Base-by-base conservation (phyloP, 2,329 filamentous ascomycete species). In the Thielaviopsis euricoi region DNA sequence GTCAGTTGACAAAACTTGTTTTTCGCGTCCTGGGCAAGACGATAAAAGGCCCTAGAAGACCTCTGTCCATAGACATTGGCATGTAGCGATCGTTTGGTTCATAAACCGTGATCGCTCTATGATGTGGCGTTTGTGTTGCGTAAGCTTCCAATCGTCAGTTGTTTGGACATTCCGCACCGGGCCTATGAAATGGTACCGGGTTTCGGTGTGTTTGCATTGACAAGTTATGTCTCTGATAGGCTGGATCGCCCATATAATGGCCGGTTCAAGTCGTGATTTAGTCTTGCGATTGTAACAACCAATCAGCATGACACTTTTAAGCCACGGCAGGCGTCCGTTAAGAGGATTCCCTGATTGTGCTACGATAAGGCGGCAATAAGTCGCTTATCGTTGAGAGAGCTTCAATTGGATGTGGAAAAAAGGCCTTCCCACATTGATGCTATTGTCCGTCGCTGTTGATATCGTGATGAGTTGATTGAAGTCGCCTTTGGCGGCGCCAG, bases 21-120 rank as follows among this genome's bases (percentile, higher is more conserved):
- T 43, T 40, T 43, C 25, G 64, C 60, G 67, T 70, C 67, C 67
- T 68, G 62, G 65, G 67, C 64, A 69, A 37, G 69, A 70, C 66
- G 54, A 61, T 62, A 67, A 69, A 71, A 67, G 64, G 66, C 68
- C 65, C 56, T 43, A 13, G 2, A n/a, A 12, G 60, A 53, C 51
- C 26, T 23, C 12, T 43, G 22, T 37, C 26, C 48, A 48, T 33
- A 52, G 50, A 21, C 29, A 52, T 15, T 26, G 21, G 26, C 12
- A 19, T 29, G 40, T 25, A 19, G 13, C 40, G 43, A 19, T 37
- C 26, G 23, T 37, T 17, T 25, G 12, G 43, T 48, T 48, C n/a
- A 21, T 48, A 37, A 19, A 37, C 43, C 49, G 54, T 50, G 26
- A 21, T 17, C 37, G 23, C 37, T n/a, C 43, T 6, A 2, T 19